phyloP scores from a whole-genome alignment of 2,329 filamentous ascomycete genomes.

The Arthroderma sp. region DNA sequence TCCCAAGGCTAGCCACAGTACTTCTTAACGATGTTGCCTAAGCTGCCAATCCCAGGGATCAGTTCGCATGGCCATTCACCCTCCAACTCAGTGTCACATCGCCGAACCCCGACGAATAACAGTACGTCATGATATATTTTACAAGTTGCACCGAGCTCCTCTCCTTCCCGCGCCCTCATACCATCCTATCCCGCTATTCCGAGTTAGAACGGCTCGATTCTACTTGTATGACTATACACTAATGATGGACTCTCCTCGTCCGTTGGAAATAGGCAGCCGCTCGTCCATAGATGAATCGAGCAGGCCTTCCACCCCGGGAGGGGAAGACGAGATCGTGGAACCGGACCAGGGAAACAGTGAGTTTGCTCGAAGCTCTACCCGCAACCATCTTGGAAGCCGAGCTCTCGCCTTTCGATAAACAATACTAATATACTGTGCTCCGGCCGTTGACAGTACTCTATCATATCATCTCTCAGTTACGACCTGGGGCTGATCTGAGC shows the following conservation, averaged over 20 bases:
- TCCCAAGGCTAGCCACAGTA: background rate
- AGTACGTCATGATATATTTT: constrained; percentile 10
- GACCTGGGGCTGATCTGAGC: constrained; percentile 88
- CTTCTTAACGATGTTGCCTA: constrained; percentile 19
- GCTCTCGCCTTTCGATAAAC: background rate
- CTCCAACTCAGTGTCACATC: constrained; percentile 21
- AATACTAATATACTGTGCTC: background rate
- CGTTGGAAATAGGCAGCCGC: constrained; percentile 31
- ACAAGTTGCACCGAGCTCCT: background rate
- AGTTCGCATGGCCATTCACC: constrained; percentile 5
- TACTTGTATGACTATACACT: constrained; percentile 3
- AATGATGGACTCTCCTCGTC: background rate
- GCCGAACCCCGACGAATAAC: constrained; percentile 29
- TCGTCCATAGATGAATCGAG: constrained; percentile 47
- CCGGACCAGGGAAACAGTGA: constrained; percentile 87
- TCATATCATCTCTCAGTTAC: constrained; percentile 93
- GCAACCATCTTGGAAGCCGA: background rate
- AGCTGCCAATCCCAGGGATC: constrained; percentile 11
- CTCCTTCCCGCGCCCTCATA: background rate
- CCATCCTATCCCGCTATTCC: background rate
- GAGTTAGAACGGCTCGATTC: constrained; percentile 2
- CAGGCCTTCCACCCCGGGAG: constrained; percentile 28
- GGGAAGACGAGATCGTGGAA: constrained; percentile 72
- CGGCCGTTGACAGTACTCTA: constrained; percentile 56
- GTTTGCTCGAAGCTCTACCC: constrained; percentile 19